Evolutionary conservation across 1,284 basidiomycete genomes (phyloP).

Genomic region (Ceratobasidium theobromae): DNA sequence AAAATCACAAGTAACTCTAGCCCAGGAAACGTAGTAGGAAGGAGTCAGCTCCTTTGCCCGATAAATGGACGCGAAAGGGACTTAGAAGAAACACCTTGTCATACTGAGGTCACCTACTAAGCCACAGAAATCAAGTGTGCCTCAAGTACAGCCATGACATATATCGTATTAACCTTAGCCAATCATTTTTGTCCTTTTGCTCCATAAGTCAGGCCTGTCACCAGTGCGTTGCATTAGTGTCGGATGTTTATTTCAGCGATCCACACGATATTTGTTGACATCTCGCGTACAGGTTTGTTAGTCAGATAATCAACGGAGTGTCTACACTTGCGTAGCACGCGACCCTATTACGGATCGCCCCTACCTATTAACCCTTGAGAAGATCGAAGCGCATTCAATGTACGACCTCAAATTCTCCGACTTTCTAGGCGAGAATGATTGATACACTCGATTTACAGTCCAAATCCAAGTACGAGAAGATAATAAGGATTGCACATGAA

Average conservation of each 20-base stretch:
- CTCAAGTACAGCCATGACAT: background rate
- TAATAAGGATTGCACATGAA: constrained; percentile 27
- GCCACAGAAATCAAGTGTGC: background rate
- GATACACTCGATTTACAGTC: background rate
- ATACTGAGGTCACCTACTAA: background rate
- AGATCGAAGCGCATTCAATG: background rate
- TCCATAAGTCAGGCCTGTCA: background rate
- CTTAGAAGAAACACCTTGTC: no score
- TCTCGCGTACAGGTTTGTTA: no score
- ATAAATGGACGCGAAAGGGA: no score
- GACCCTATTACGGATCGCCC: no score
- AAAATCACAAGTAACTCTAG: no score
- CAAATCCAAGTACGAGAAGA: background rate
- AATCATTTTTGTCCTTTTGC: background rate
- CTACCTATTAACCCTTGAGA: background rate
- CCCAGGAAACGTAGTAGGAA: no score
- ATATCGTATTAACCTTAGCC: background rate
- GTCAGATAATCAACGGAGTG: no score
- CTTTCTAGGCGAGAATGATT: background rate
- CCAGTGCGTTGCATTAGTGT: background rate
- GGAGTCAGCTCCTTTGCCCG: no score
- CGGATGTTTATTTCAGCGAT: background rate
- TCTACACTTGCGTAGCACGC: no score
- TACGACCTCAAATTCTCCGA: background rate
- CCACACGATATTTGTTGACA: background rate